phyloP scores from a whole-genome alignment of 1,139 yeast genomes.

The Debaryomyces fabryi region DNA sequence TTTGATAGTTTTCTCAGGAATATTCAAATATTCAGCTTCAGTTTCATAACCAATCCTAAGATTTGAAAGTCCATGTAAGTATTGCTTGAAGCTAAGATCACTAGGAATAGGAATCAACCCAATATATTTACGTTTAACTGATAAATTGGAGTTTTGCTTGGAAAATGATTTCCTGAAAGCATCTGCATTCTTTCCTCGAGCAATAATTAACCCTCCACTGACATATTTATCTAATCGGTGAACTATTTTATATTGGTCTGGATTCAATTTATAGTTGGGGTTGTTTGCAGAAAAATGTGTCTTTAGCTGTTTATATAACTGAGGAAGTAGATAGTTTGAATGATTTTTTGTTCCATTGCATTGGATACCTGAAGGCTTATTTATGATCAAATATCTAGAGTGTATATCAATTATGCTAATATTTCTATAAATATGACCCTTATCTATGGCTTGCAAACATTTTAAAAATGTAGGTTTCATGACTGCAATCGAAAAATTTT shows the following conservation, averaged over 20 bases:
- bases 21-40: neutral
- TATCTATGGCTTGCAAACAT: neutral
- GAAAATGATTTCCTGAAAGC: constrained; percentile 5
- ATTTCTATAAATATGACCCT: neutral
- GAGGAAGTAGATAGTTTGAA: constrained; percentile 18
- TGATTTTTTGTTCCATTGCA: constrained; percentile 18
- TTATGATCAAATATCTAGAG: constrained; percentile 22
- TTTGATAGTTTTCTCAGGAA: neutral
- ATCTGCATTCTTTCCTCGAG: constrained; percentile 11
- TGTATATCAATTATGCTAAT: constrained; percentile 20
- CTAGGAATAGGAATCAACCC: constrained; percentile 19
- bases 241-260: constrained; percentile 20
- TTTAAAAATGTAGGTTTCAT: neutral
- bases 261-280: constrained; percentile 15
- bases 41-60: neutral
- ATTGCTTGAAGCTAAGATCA: neutral
- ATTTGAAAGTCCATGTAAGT: neutral
- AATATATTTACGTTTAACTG: constrained; percentile 22
- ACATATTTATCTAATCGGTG: constrained; percentile 29
- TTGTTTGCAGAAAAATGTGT: constrained; percentile 6
- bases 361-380: constrained; percentile 26
- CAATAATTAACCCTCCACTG: constrained; percentile 28
- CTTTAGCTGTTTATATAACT: constrained; percentile 17
- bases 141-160: constrained; percentile 4
- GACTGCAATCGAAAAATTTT: neutral